Base-by-base conservation (phyloP, 2,329 filamentous ascomycete genomes). In the Aspergillus ustus region DNA sequence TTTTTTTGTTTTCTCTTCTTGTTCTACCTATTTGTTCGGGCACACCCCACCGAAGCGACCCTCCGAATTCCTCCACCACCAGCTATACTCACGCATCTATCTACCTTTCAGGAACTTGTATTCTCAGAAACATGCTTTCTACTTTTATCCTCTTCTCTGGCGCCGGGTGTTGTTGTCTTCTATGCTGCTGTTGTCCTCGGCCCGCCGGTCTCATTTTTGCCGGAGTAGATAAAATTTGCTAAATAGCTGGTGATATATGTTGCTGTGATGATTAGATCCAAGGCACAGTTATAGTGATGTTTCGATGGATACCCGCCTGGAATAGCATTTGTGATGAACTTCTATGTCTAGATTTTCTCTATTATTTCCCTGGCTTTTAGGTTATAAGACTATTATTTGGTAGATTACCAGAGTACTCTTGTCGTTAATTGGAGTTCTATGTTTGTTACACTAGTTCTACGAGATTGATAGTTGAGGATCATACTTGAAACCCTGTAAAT, bases 21-120 rank as follows among this genome's bases (percentile, higher is more conserved):
- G 61, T 63, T 60, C 62, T 34, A 29, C 25, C 34, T 20, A 62
- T 57, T 64, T 44, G 59, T 60, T 51, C 57, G 48, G 44, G 34
- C 51, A 37, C 29, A 43, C 40, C 22, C 28, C 22, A 17, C n/a
- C 25, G 28, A 31, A 28, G 46, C 54, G 7, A 46, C 15, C 45
- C 19, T 20, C 20, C 20, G 25, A 40, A 8, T 9, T 5, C 28
- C n/a, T 17, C 11, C 45, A 53, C 50, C 25, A 43, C 49, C 28
- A 25, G 7, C 34, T 29, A 48, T 34, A 43, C 43, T 13, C 29
- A 59, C 37, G 37, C 57, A 25, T 34, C 49, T 60, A 40, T 20
- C 37, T 52, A 37, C 49, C 40, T 53, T 57, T 48, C 34, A 37
- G 48, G 34, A 44, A 28, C n/a, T 49, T 59, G 49, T 59, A 52